These are phyloP conservation scores for Lasiosphaeris hirsuta DNA, from an alignment of 495 filamentous ascomycete genomes.

Conservation along the genomic window DNA sequence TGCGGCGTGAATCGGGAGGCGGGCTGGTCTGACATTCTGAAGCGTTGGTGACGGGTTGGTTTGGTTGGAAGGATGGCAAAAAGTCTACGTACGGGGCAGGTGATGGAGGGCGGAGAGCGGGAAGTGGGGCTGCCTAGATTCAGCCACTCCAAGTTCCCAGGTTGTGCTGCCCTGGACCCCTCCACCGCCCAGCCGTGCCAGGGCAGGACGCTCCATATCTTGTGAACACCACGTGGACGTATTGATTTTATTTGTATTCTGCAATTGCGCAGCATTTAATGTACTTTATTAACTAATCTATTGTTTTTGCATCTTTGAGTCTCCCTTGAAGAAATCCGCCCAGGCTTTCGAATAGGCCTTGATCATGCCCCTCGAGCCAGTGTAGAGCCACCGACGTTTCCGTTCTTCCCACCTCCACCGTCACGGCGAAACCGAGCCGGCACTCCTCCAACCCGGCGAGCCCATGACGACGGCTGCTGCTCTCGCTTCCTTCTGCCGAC, in stretches of 20 bases:
- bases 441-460: conserved; percentile 18
- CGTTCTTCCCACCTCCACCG: conserved; percentile 14
- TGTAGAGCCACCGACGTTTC: conserved; percentile 48
- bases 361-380: conserved; percentile 76
- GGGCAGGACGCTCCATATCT: too few relatives aligned
- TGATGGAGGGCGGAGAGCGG: too few relatives aligned
- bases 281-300: neutral
- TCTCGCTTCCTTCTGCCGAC: conserved; percentile 10
- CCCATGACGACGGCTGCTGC: conserved; percentile 2
- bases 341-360: conserved; percentile 82
- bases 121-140: too few relatives aligned
- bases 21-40: conserved; percentile 33
- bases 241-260: too few relatives aligned
- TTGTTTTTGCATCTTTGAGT: conserved; percentile 15
- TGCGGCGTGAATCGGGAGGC: conserved; percentile 72
- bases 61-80: neutral
- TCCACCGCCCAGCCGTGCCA: too few relatives aligned
- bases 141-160: too few relatives aligned
- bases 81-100: neutral
- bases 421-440: conserved; percentile 26
- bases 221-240: too few relatives aligned
- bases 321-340: conserved; percentile 62
- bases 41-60: neutral
- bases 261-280: too few relatives aligned
- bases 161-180: too few relatives aligned